phyloP scores from a whole-genome alignment of 495 filamentous ascomycete species.

The Trichoderma orchidacearum region DNA sequence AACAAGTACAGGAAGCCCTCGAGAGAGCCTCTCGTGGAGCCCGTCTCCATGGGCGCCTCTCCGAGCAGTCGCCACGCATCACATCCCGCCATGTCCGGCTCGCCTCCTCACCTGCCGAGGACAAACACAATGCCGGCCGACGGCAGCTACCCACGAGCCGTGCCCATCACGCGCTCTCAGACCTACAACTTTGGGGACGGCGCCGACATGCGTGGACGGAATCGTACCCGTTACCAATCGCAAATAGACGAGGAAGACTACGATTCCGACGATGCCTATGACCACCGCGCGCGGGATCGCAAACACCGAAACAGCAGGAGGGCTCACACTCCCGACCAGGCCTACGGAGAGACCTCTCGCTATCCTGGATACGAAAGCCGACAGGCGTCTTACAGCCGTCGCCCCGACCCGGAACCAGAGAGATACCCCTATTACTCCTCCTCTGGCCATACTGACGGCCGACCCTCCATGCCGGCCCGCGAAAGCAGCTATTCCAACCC shows the following conservation, averaged over 20 bases:
- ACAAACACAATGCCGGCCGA: constrained; percentile 3
- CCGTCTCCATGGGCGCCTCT: constrained; percentile 2
- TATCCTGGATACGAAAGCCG: not conserved
- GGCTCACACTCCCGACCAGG: not conserved
- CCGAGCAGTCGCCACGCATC: not conserved
- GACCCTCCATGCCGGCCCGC: not conserved
- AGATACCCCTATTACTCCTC: not conserved
- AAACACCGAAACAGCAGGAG: not conserved
- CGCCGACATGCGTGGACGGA: constrained; percentile 4
- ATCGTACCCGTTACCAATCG: constrained; percentile 8
- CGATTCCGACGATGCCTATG: not conserved
- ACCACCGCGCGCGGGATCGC: constrained; percentile 4
- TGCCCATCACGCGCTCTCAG: not conserved
- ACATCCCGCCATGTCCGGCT: not conserved
- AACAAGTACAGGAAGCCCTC: constrained; percentile 18
- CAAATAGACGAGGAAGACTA: not conserved
- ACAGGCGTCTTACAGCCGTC: not conserved
- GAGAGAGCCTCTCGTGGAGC: constrained; percentile 14
- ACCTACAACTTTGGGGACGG: not conserved
- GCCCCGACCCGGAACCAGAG: not conserved
- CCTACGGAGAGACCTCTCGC: not conserved
- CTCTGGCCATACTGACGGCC: not conserved
- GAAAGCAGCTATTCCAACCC: not conserved
- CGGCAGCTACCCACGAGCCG: not conserved
- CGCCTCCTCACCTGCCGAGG: not conserved